phyloP scores from a whole-genome alignment of 192 early-diverging fungal genomes.

The Chytriomyces sp. region DNA sequence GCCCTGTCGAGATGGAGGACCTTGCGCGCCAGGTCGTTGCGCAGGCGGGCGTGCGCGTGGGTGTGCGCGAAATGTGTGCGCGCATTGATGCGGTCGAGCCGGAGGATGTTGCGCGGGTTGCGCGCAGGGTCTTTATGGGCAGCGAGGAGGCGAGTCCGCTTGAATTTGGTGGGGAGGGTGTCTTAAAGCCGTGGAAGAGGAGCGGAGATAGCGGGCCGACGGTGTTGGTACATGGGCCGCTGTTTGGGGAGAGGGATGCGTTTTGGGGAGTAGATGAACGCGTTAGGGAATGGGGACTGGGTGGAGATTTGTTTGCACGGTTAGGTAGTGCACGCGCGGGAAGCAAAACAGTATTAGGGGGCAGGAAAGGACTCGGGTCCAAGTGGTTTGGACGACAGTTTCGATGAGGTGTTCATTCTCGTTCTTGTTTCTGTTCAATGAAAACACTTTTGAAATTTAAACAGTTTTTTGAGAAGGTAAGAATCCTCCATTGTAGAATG shows the following conservation, averaged over 20 bases:
- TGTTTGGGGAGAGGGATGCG: constrained; percentile 29
- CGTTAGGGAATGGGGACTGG: constrained; percentile 33
- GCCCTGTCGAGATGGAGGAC: constrained; percentile 94
- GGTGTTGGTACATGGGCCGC: constrained; percentile 44
- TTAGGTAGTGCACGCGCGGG: background rate
- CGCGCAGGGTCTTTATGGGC: constrained; percentile 67
- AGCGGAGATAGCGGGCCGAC: constrained; percentile 40
- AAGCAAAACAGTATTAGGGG: background rate
- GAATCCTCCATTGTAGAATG: too few relatives aligned
- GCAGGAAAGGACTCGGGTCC: background rate
- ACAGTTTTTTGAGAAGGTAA: too few relatives aligned
- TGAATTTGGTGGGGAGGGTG: constrained; percentile 31
- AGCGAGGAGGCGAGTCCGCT: constrained; percentile 44
- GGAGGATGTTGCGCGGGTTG: constrained; percentile 79
- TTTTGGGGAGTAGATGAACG: constrained; percentile 15
- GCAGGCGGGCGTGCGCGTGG: constrained; percentile 68
- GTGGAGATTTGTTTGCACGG: constrained; percentile 23
- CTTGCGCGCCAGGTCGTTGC: constrained; percentile 81
- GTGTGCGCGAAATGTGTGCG: constrained; percentile 74
- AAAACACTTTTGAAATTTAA: too few relatives aligned
- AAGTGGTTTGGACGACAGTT: background rate
- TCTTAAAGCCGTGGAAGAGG: constrained; percentile 31
- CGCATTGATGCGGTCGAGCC: constrained; percentile 77
- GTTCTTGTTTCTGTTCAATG: background rate
- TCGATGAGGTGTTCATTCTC: background rate